Conservation (phyloP, 2,329 filamentous ascomycete species). For the Epicoccum nigrum region DNA sequence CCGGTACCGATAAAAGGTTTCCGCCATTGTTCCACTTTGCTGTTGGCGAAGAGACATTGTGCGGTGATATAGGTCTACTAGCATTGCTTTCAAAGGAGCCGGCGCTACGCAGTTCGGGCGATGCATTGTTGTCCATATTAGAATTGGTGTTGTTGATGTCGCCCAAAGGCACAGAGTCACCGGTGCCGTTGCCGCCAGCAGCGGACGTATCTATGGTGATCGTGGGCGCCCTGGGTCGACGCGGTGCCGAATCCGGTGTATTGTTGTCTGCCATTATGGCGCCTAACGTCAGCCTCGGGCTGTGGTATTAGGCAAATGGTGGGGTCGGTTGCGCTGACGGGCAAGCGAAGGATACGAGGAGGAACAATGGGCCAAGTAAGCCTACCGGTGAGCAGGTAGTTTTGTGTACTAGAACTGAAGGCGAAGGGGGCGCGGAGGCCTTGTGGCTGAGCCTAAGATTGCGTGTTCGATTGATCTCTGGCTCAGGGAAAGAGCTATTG, state of each 20-base stretch:
- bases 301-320: conserved; percentile 11
- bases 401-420: neutral
- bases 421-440: neutral
- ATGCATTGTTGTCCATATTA: conserved; percentile 22
- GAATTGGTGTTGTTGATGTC: conserved; percentile 38
- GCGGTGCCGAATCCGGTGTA: conserved; percentile 33
- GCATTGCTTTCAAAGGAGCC: conserved; percentile 69
- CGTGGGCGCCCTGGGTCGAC: conserved; percentile 54
- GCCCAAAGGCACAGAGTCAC: conserved; percentile 43
- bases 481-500: conserved; percentile 5
- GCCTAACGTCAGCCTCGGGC: conserved; percentile 24
- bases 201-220: conserved; percentile 61
- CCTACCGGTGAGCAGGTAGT: conserved; percentile 35
- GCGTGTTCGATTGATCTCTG: conserved; percentile 12
- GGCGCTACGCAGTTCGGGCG: conserved; percentile 60
- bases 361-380: conserved; percentile 37
- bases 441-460: conserved; percentile 15
- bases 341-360: conserved; percentile 32
- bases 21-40: conserved; percentile 60
- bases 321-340: conserved; percentile 28
- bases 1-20: conserved; percentile 68
- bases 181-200: conserved; percentile 47
- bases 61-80: conserved; percentile 68
- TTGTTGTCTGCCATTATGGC: conserved; percentile 42
- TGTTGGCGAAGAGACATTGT: conserved; percentile 70